Evolutionary conservation across 1,139 yeast genomes (phyloP).

Genomic region (Suhomyces chickasaworum): DNA sequence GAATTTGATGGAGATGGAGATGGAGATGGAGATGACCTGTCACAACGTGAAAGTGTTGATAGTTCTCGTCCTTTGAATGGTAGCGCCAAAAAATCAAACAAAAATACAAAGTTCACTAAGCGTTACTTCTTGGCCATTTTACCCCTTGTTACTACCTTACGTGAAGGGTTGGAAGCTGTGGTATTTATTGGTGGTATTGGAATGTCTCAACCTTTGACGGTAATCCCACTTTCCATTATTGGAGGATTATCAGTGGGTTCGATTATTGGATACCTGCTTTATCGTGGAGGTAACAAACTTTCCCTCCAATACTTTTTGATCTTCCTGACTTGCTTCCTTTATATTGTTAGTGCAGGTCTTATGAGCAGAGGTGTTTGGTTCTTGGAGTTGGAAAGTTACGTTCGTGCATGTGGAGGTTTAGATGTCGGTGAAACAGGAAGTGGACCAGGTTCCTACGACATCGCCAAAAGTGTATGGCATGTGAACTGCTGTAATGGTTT

Average conservation of each 20-base stretch:
- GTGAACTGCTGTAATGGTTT: constrained; percentile 52
- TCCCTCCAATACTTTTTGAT: constrained; percentile 46
- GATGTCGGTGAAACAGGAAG: constrained; percentile 52
- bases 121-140: constrained; percentile 43
- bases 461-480: constrained; percentile 47
- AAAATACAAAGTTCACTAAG: constrained; percentile 25
- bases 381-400: constrained; percentile 45
- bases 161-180: constrained; percentile 53
- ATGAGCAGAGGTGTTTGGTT: constrained; percentile 52
- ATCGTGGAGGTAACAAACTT: constrained; percentile 45
- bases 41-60: constrained; percentile 17
- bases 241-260: constrained; percentile 39
- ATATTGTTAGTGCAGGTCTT: constrained; percentile 49
- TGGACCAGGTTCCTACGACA: constrained; percentile 52
- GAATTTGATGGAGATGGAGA: neutral
- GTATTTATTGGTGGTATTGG: constrained; percentile 53
- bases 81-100: neutral
- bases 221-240: constrained; percentile 42
- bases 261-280: constrained; percentile 38
- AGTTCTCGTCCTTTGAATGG: constrained; percentile 18
- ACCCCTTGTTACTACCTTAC: constrained; percentile 49
- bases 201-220: constrained; percentile 38
- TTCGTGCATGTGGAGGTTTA: constrained; percentile 43
- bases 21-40: neutral
- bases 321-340: constrained; percentile 43